A percentile compares a stretch with the other conserved stretches of the same genome.
Evolutionary conservation across 306 rosid species (phyloP).

Genomic region (Nissolia schottii): DNA sequence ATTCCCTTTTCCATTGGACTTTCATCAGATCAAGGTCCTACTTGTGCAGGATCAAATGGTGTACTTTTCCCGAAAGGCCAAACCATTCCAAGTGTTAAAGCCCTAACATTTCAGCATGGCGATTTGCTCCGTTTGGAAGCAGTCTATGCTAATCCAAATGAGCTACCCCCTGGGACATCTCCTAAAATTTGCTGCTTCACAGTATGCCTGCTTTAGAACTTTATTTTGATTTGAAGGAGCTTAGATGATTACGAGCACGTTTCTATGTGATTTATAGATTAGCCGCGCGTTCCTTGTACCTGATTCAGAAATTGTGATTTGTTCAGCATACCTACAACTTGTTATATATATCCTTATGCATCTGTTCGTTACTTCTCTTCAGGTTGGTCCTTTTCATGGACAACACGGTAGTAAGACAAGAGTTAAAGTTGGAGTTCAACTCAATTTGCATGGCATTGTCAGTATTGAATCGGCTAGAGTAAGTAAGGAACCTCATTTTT

Average conservation of each 20-base stretch:
- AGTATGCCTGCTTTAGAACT: slow-evolving; percentile 40
- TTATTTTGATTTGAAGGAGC: slow-evolving; percentile 1
- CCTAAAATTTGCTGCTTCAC: slow-evolving; percentile 65
- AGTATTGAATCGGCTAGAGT: slow-evolving; percentile 66
- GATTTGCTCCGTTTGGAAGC: slow-evolving; percentile 65
- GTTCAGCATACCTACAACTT: background rate
- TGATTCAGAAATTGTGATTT: background rate
- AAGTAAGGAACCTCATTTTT: slow-evolving; percentile 33
- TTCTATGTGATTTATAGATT: background rate
- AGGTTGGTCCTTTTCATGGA: slow-evolving; percentile 75
- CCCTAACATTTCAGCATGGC: slow-evolving; percentile 48
- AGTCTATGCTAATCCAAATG: slow-evolving; percentile 56
- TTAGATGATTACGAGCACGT: background rate
- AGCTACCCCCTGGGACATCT: slow-evolving; percentile 56
- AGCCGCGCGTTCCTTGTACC: background rate
- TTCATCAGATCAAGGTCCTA: slow-evolving; percentile 54
- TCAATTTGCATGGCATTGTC: slow-evolving; percentile 70
- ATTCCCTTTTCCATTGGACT: slow-evolving; percentile 77
- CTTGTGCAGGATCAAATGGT: slow-evolving; percentile 41
- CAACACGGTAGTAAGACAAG: slow-evolving; percentile 37
- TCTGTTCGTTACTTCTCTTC: slow-evolving; percentile 9
- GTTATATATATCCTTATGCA: background rate
- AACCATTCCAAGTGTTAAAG: slow-evolving; percentile 70
- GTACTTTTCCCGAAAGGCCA: slow-evolving; percentile 77
- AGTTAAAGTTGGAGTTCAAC: slow-evolving; percentile 58